These are phyloP conservation scores for Cladosporium sp. DNA, from an alignment of 2,329 filamentous ascomycete species.

Conservation along the genomic window DNA sequence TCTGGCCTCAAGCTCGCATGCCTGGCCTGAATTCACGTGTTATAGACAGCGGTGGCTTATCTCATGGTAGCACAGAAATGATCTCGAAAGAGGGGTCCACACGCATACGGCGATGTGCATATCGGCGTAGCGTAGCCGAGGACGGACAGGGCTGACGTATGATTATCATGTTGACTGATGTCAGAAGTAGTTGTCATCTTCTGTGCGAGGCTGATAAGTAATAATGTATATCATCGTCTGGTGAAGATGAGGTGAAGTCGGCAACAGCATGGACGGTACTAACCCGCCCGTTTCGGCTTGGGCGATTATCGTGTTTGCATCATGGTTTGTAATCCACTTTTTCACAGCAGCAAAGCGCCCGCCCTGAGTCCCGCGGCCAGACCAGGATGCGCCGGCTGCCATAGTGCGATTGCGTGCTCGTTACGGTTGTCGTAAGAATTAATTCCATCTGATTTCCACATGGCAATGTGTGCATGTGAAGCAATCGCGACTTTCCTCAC, in stretches of 20 bases:
- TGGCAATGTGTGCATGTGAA: slow-evolving; percentile 17
- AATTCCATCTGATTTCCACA: background rate
- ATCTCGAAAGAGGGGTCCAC: slow-evolving; percentile 4
- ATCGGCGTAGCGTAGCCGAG: no score
- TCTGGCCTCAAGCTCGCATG: background rate
- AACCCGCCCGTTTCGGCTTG: slow-evolving; percentile 5
- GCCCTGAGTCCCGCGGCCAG: slow-evolving; percentile 11
- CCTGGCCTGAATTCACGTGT: background rate
- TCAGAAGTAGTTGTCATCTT: background rate
- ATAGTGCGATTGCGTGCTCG: slow-evolving; percentile 20
- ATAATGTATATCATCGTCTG: background rate
- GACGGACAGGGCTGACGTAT: background rate
- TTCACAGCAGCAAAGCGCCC: slow-evolving; percentile 9
- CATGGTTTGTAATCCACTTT: slow-evolving; percentile 22
- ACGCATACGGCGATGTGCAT: background rate
- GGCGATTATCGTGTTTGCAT: slow-evolving; percentile 12
- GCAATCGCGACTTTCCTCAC: background rate
- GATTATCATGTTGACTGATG: background rate
- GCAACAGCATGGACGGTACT: background rate
- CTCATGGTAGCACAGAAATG: background rate
- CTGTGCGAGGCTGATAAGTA: background rate
- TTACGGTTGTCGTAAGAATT: background rate
- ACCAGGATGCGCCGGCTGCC: background rate
- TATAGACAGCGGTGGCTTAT: slow-evolving; percentile 11
- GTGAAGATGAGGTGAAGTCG: slow-evolving; percentile 10